Evolutionary conservation across 1,284 basidiomycete genomes (phyloP), one percentile per base, ranked within the genome.

Genomic region (Rhodotorula mucilaginosa): DNA sequence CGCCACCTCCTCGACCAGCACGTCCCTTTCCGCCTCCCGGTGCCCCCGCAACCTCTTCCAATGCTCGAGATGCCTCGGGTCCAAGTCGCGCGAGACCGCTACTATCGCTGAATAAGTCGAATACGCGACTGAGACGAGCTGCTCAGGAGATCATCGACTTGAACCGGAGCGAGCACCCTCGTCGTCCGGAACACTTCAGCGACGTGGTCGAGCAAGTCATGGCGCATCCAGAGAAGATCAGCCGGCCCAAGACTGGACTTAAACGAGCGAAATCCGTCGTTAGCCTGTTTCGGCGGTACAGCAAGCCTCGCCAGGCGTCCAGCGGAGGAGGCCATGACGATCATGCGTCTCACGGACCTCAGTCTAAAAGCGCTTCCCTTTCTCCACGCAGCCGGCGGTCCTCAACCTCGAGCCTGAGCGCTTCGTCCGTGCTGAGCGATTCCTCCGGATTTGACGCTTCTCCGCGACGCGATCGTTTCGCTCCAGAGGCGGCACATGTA

Each of bases 151-250:
- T 71, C 7, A 67, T 57, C 39, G 69, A 52, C 12, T 6, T n/a
- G 21, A 52, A 52, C 3, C 39, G 39, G 7, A 59, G 65, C 1
- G 54, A 57, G 48, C 54, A 49, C 26, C 54, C 5, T 0, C 18
- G 29, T 1, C 5, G 13, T 3, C 54, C 61, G 4, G 44, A 23
- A 19, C 34, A 44, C 31, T 39, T 68, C 19, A 6, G 31, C 21
- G 57, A 65, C 29, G 67, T 63, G 44, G 70, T 68, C 2, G 29
- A 59, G 18, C 60, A 57, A 3, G 63, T 51, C 8, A 54, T 63
- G 21, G 63, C n/a, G 0, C 13, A 54, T 15, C n/a, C 61, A 46
- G 54, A 49, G 34, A 7, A 19, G n/a, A 12, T 8, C 39, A 49
- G 48, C 15, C 23, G 54, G 3, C 16, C 56, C 29, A 29, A 23